Conservation (phyloP, 2,329 filamentous ascomycete genomes). For the Paracorniculantispora psalliotae region DNA sequence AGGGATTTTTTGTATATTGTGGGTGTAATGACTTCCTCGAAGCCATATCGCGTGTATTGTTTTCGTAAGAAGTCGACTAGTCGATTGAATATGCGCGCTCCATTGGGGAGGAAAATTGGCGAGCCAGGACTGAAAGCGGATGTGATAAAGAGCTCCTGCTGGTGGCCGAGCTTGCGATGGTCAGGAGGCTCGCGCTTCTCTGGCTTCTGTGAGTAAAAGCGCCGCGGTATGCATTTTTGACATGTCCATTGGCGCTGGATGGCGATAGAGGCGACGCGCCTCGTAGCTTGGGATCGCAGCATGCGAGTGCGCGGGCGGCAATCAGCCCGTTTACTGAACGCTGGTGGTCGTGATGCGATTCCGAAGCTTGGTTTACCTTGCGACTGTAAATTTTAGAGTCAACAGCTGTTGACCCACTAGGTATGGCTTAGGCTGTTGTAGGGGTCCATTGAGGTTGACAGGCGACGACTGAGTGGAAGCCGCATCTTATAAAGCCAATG, state of each 20-base stretch:
- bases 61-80: constrained; percentile 75
- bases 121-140: constrained; percentile 80
- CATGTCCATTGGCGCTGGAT: constrained; percentile 27
- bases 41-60: constrained; percentile 80
- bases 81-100: constrained; percentile 77
- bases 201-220: constrained; percentile 27
- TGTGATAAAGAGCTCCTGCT: constrained; percentile 74
- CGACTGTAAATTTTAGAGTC: background rate
- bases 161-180: constrained; percentile 55
- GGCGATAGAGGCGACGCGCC: constrained; percentile 18
- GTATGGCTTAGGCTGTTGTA: background rate
- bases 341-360: background rate
- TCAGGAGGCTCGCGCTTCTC: constrained; percentile 39
- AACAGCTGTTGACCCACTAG: background rate
- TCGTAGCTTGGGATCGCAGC: constrained; percentile 25
- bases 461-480: background rate
- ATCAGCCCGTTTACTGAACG: constrained; percentile 1
- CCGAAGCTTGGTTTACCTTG: background rate
- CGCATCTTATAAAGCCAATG: no score
- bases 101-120: constrained; percentile 77
- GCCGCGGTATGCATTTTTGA: constrained; percentile 22
- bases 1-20: constrained; percentile 86
- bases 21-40: constrained; percentile 82
- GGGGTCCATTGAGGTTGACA: background rate
- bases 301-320: constrained; percentile 20